Evolutionary conservation across 371 early-diverging fungal genomes (phyloP).

Genomic region (Ecytonucleospora hepatopenaei): DNA sequence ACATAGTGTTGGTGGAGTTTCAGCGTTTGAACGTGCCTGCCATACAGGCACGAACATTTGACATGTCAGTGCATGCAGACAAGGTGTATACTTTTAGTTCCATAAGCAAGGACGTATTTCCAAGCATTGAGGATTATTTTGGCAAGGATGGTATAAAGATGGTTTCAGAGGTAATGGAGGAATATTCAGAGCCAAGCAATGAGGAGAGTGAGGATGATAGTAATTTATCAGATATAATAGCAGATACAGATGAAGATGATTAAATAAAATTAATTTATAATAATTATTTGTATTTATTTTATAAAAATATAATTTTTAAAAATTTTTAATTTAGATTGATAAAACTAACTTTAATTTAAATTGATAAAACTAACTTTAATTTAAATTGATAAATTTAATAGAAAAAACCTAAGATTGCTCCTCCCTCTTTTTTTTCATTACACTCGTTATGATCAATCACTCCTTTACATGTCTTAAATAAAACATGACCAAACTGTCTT

Average conservation of each 20-base stretch:
- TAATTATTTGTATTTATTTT: background rate
- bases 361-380: background rate
- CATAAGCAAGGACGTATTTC: constrained; percentile 53
- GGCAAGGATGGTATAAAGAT: constrained; percentile 39
- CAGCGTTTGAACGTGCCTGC: constrained; percentile 53
- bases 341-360: background rate
- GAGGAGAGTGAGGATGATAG: constrained; percentile 17
- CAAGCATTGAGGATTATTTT: constrained; percentile 50
- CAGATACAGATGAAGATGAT: constrained; percentile 1
- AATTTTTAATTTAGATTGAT: background rate
- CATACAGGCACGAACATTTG: constrained; percentile 55
- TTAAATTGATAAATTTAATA: constrained; percentile 55
- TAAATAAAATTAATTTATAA: background rate
- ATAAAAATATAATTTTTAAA: background rate
- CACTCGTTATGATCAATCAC: constrained; percentile 99
- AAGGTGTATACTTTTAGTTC: constrained; percentile 48
- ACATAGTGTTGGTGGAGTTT: constrained; percentile 76
- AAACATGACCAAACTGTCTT: constrained; percentile 95
- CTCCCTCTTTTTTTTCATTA: constrained; percentile 77
- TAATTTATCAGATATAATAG: constrained; percentile 13
- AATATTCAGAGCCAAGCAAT: constrained; percentile 15
- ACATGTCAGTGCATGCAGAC: constrained; percentile 49
- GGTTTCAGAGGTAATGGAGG: constrained; percentile 50
- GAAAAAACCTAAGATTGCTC: constrained; percentile 90
- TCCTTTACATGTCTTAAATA: constrained; percentile 89